Evolutionary conservation across 441 rosid genomes (phyloP), one percentile per base, ranked within the genome.

Genomic region (Brassica hybrid): DNA sequence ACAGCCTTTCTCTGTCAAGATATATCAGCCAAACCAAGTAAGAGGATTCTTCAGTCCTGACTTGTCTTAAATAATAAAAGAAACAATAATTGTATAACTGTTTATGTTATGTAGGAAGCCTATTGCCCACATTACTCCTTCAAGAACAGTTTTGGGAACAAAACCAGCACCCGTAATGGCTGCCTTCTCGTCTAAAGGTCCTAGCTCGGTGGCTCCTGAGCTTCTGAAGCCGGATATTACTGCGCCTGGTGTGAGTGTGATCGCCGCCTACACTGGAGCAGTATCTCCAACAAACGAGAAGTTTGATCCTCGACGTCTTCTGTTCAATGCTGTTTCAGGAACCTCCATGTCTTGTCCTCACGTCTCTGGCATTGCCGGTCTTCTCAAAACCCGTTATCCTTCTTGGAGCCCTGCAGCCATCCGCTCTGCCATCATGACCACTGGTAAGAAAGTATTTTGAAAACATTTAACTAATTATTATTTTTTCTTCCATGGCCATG

Each of bases 261-360:
- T 90, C 1, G 93, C 95, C 17, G 93, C 95, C 12, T 84, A 85
- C 71, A 78, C 88, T 8, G 84, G 66, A 78, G 90, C 85, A 21
- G 41, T 10, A 18, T 80, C 87, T n/a, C 91, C 92, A 45, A 82
- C 91, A 36, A 83, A 72, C 23, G 73, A 82, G 68, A 79, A 60
- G 58, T 87, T 76, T 25, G 93, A 90, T 77, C 58, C 75, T 52
- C 87, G 91, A 1, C 75, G 85, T 21, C 81, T 83, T 50, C 75
- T 78, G 41, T 90, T 76, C 77, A 84, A 84, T 78, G 79, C 80
- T 5, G 67, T 73, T 56, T 88, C 93, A 0, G 93, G 93, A 74
- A 88, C 94, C 52, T 88, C 96, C 12, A 88, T 87, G 95, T 87
- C 93, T 6, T 86, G 93, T 74, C 93, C 93, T 74, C 93, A 88